Percentiles rank a stretch among this genome's conserved stretches.
These are phyloP conservation scores for Protomyces macrosporus DNA, from an alignment of 1,139 yeast genomes.

Conservation along the genomic window DNA sequence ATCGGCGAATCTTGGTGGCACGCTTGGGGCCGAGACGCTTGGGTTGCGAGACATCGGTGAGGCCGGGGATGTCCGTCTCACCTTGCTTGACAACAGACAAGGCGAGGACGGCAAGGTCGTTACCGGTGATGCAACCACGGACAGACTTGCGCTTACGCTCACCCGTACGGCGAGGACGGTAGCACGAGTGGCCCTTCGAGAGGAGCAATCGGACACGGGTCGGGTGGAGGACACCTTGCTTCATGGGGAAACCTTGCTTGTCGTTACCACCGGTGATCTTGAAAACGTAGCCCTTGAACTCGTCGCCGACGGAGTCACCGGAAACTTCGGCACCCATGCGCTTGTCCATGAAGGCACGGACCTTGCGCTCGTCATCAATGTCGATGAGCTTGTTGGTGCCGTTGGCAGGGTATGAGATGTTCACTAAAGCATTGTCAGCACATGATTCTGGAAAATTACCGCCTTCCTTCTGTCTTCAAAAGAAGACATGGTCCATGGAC, in stretches of 20 bases:
- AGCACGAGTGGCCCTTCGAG: slow-evolving; percentile 94
- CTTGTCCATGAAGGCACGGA: slow-evolving; percentile 98
- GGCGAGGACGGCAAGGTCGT: slow-evolving; percentile 93
- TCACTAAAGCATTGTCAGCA: slow-evolving; percentile 35
- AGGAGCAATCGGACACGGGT: slow-evolving; percentile 97
- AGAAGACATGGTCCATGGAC: too few relatives aligned
- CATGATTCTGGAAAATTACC: too few relatives aligned
- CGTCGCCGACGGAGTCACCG: slow-evolving; percentile 97
- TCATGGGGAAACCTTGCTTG: slow-evolving; percentile 99
- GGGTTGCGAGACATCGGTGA: slow-evolving; percentile 90
- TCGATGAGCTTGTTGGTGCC: slow-evolving; percentile 98
- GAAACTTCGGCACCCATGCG: slow-evolving; percentile 99
- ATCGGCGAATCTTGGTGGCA: slow-evolving; percentile 99
- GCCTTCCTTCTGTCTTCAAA: too few relatives aligned
- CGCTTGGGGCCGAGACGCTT: slow-evolving; percentile 99
- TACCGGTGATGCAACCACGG: slow-evolving; percentile 98
- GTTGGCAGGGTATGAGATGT: slow-evolving; percentile 99
- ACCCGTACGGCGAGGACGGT: slow-evolving; percentile 99
- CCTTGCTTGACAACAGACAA: slow-evolving; percentile 96
- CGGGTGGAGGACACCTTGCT: slow-evolving; percentile 94
- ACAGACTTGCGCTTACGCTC: slow-evolving; percentile 99
- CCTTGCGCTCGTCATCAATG: slow-evolving; percentile 98
- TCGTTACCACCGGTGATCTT: slow-evolving; percentile 99
- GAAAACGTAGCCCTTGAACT: slow-evolving; percentile 98
- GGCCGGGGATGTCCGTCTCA: slow-evolving; percentile 90